These are phyloP conservation scores for Agarophyton chilense DNA, from an alignment of 23 red algal species.

Conservation along the genomic window DNA sequence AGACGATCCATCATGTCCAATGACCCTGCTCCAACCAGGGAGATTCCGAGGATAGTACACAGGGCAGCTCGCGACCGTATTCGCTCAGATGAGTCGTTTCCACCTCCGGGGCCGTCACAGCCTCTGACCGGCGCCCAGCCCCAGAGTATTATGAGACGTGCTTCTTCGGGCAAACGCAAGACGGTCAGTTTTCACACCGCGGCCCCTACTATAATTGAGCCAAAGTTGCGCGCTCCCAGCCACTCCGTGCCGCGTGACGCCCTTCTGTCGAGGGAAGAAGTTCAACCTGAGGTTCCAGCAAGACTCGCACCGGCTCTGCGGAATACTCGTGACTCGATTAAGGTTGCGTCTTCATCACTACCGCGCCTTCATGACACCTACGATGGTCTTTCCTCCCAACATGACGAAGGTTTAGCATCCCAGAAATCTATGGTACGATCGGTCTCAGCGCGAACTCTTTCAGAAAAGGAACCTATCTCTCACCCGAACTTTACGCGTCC, in stretches of 20 bases:
- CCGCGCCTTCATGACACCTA: not conserved
- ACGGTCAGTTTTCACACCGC: conserved; percentile 61
- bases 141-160: conserved; percentile 55
- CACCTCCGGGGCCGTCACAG: not conserved
- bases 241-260: conserved; percentile 44
- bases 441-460: not conserved
- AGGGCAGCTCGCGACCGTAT: not conserved
- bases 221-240: conserved; percentile 52
- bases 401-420: not conserved
- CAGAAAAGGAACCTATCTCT: not conserved
- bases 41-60: not conserved
- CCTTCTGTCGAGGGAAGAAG: conserved; percentile 22
- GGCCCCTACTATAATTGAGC: conserved; percentile 55
- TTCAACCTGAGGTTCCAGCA: not conserved
- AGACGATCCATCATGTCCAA: conserved; percentile 1
- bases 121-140: not conserved
- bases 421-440: not conserved
- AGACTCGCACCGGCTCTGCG: not conserved
- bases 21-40: conserved; percentile 8
- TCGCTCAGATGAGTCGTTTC: conserved; percentile 15
- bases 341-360: not conserved
- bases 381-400: not conserved
- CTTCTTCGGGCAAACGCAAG: conserved; percentile 52
- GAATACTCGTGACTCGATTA: conserved; percentile 43
- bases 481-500: not conserved